Base-by-base conservation (phyloP, 2,329 filamentous ascomycete genomes). In the Ilyonectria mors-panacis region DNA sequence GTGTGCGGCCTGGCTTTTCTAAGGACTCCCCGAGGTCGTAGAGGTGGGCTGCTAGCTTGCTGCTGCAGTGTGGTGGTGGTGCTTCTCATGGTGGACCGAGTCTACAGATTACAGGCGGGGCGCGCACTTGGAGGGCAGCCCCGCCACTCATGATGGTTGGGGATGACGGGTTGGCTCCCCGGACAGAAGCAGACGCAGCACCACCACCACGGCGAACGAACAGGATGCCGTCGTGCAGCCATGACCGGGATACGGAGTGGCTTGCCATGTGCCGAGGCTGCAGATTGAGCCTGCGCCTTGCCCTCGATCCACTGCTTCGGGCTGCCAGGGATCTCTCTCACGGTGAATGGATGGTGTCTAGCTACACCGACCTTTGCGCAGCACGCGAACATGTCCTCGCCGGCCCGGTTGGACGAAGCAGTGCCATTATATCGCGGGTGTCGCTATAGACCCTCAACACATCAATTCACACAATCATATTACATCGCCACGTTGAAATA, bases 401-500 rank as follows among this genome's bases (percentile, higher is more conserved):
- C 3, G 4, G 47, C 15, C n/a, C 28, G 10, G 30, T 6, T 55
- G 13, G 53, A 42, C 13, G 15, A 35, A 13, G 10, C 21, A n/a
- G 42, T 54, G 30, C 50, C 33, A 30, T 23, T 12, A 15, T 9
- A 30, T 50, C 47, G 15, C 23, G 1, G 17, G 26, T 26, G 30
- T 30, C 26, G 23, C 17, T 30, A 50, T 15, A 8, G 23, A 13
- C 17, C 13, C 23, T 30, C 47, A 30, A 10, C 15, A 15, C 13
- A 30, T 53, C 50, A 61, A 56, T 57, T 28, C 53, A 39, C 45
- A 30, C 45, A 57, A 39, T 56, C 39, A 58, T 65, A 45, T 42
- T 73, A 65, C 48, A 70, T 60, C 58, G 62, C 66, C 68, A 68
- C 65, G 28, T 53, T 53, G 37, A 61, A 69, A 58, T 63, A 67